Base-by-base conservation (phyloP, 2,329 filamentous ascomycete genomes). In the Karstenula rhodostoma region DNA sequence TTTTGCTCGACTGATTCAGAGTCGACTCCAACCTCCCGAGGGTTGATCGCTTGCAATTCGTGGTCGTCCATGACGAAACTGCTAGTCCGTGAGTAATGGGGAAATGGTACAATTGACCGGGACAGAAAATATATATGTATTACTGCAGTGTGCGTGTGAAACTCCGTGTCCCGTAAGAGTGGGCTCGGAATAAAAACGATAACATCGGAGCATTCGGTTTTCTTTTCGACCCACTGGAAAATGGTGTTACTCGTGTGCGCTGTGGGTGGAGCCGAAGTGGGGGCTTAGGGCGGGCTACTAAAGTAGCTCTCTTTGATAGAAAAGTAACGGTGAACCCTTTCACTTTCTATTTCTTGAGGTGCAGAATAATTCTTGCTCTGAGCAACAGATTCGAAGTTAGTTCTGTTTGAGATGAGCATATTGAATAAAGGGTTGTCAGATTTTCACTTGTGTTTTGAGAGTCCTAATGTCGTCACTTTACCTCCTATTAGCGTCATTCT, bases 11-110 rank as follows among this genome's bases (percentile, higher is more conserved):
- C 10, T 40, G 33, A 4, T 3, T 43, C n/a, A 17, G 49, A 10
- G 19, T 19, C 25, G 9, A 17, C 25, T 22, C 29, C 35, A n/a
- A 19, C 35, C 50, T 53, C 37, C 2, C 35, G 35, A n/a, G 23
- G 35, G n/a, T 53, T 53, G 37, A 43, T 53, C 13, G 37, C 50
- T 43, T 53, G 50, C 40, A 53, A 22, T 23, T 53, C 50, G 23
- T 53, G n/a, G 25, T 53, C 50, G 13, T 43, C 50, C 50, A 53
- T 53, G 40, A 22, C 40, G 8, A 22, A 22, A n/a, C 25, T 47
- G 27, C 27, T 5, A 27, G 44, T 5, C n/a, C 37, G 7, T 15
- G 37, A 42, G 13, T 42, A 19, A 5, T 6, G 37, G 7, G 17
- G 13, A 42, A 42, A 17, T 17, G 37, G 17, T 42, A 7, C 4